Base-by-base conservation (phyloP, 148 eudicot genomes). In the Persicaria tinctoria region DNA sequence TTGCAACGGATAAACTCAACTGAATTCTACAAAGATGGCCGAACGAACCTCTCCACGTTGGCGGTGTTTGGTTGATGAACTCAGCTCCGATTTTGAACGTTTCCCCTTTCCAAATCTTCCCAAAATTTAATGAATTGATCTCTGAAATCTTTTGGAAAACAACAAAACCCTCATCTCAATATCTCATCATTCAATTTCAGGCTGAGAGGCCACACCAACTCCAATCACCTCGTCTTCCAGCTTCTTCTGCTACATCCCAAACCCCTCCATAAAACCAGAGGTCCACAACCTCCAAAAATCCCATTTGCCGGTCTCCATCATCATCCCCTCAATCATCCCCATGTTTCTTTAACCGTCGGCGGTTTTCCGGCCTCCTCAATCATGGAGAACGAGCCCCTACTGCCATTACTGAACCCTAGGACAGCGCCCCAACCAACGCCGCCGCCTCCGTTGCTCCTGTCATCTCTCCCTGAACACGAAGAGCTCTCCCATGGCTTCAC, bases 341-440 rank as follows among this genome's bases (percentile, higher is more conserved):
- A 55, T 55, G 8, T 16, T 55, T 59, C 41, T 59, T 59, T 59
- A 18, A 59, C 38, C 64, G 38, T 59, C 32, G 32, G 38, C 64
- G 64, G 32, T 32, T 59, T 63, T 44, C 48, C 70, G 70, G 46
- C 70, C 18, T 57, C 63, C 71, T 13, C 32, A 70, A 46, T 7
- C 51, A 93, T 91, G 98, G 94, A 91, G 17, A 83, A 80, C 69
- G 94, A 91, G 14, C 92, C 91, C 5, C 88, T 89, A 68, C 79
- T 93, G 64, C 89, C 93, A 3, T 81, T 77, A 16, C 27, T 77
- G 50, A 84, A 80, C 83, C 74, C 82, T 68, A 73, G 78, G 55
- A 60, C 77, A 56, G 74, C 77, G 32, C 73, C n/a, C 7, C 75
- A 75, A 1, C 48, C 79, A 38, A 83, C 86, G 3, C 79, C 82